Conservation (phyloP, 495 filamentous ascomycete genomes). For the Aspergillus incahuasiensis region DNA sequence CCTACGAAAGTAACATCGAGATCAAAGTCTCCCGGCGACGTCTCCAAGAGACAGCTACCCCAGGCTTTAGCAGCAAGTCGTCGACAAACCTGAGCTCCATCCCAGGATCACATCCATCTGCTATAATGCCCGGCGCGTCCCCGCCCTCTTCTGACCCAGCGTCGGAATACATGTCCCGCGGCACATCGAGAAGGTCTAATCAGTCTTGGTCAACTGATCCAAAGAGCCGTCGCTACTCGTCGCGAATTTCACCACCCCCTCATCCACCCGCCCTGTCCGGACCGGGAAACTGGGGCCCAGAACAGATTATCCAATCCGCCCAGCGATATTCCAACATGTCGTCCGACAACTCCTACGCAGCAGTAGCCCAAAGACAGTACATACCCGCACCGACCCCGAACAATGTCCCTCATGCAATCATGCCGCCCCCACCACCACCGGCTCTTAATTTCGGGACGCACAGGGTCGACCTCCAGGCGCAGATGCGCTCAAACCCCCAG, state of each 20-base stretch:
- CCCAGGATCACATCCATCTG: constrained; percentile 30
- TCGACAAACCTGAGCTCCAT: constrained; percentile 9
- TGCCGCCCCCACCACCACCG: constrained; percentile 4
- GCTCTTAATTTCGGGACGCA: constrained; percentile 26
- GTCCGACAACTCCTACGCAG: constrained; percentile 21
- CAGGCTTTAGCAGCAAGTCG: constrained; percentile 7
- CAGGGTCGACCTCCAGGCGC: constrained; percentile 32
- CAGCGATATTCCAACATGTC: constrained; percentile 11
- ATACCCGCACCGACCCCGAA: constrained; percentile 23
- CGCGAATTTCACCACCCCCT: constrained; percentile 15
- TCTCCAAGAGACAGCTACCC: neutral
- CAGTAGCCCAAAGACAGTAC: constrained; percentile 7
- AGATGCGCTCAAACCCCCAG: constrained; percentile 10
- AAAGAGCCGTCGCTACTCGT: constrained; percentile 27
- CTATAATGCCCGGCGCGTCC: constrained; percentile 35
- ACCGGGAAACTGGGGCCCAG: constrained; percentile 21
- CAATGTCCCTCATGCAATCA: neutral
- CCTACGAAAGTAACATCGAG: constrained; percentile 27
- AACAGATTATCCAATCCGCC: neutral
- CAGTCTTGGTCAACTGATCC: constrained; percentile 42
- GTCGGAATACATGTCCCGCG: constrained; percentile 31
- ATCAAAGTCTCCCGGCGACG: constrained; percentile 19
- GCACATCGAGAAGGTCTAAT: constrained; percentile 31
- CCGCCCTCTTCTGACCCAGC: constrained; percentile 30
- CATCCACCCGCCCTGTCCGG: constrained; percentile 21